A percentile compares a stretch with the other conserved stretches of the same genome.
These are phyloP conservation scores for Cladophialophora immunda DNA, from an alignment of 2,329 filamentous ascomycete genomes.

Conservation along the genomic window DNA sequence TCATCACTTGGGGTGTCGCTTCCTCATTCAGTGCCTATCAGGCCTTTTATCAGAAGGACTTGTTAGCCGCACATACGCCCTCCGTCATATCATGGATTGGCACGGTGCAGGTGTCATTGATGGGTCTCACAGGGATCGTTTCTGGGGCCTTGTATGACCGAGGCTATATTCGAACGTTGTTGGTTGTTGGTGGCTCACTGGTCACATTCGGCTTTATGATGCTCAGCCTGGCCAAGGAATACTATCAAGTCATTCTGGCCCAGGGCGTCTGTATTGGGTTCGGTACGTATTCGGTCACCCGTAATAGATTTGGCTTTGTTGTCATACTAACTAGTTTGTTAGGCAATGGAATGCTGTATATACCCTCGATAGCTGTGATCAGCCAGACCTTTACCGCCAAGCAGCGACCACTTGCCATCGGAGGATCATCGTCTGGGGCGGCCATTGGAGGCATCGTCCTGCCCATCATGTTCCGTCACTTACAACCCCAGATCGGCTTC, in stretches of 20 bases:
- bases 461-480: slow-evolving; percentile 53
- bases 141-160: slow-evolving; percentile 54
- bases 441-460: slow-evolving; percentile 28
- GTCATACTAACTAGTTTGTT: not conserved
- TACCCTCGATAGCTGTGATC: slow-evolving; percentile 56
- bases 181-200: slow-evolving; percentile 40
- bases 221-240: slow-evolving; percentile 51
- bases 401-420: slow-evolving; percentile 33
- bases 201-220: slow-evolving; percentile 50
- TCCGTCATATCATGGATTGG: slow-evolving; percentile 61
- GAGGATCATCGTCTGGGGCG: slow-evolving; percentile 33
- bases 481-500: slow-evolving; percentile 62
- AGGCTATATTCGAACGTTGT: slow-evolving; percentile 48
- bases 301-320: slow-evolving; percentile 44
- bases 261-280: slow-evolving; percentile 65
- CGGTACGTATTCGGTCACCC: slow-evolving; percentile 49
- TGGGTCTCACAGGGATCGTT: slow-evolving; percentile 53
- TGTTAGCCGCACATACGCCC: slow-evolving; percentile 44
- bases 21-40: slow-evolving; percentile 43
- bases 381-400: slow-evolving; percentile 62
- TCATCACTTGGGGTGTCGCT: slow-evolving; percentile 39
- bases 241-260: slow-evolving; percentile 64
- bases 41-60: slow-evolving; percentile 40
- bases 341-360: slow-evolving; percentile 56
- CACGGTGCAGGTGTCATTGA: slow-evolving; percentile 57